Base-by-base conservation (phyloP, 1,284 basidiomycete species). In the Apiotrichum porosum region DNA sequence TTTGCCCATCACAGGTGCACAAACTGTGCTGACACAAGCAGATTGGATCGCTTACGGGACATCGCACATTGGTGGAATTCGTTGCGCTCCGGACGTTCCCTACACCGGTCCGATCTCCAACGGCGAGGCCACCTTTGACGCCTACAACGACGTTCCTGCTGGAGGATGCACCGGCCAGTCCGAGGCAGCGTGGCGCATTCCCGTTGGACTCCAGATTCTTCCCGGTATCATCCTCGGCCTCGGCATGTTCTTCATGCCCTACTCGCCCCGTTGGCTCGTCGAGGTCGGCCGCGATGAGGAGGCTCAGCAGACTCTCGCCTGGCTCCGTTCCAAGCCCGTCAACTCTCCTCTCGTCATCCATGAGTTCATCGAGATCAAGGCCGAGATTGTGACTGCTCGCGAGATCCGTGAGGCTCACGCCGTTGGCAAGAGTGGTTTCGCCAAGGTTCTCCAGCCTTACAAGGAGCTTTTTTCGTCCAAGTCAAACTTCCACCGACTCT, bases 301-400 rank as follows among this genome's bases (percentile, higher is more conserved):
- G 42, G 43, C 56, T 1, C 52, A 52, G 26, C 4, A 38, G 13
- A 52, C 56, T 26, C 60, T 67, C 21, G 52, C 60, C 10, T 38
- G 48, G 18, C 57, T 68, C 21, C 61, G 66, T 21, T 39, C 52
- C 13, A 42, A 52, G 14, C 55, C 58, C 9, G 40, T 47, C 37
- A 28, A 51, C 17, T 49, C 56, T 37, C 49, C 58, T 0, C 44
- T 56, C 8, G 58, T 67, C 22, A 42, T 55, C 41, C 41, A 57
- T 35, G 65, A 65, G 42, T 58, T 45, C 42, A 53, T 61, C 40
- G 60, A 66, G 28, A 54, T 67, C 51, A 65, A 63, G 49, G 55
- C 62, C 0, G 62, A 69, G 52, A 19, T 44, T 48, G 33, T 40
- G 14, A 49, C 52, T 23, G 36, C 41, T 18, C 55, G 38, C n/a